phyloP scores from a whole-genome alignment of 2,329 filamentous ascomycete species.

The Neofusicoccum cordaticola region DNA sequence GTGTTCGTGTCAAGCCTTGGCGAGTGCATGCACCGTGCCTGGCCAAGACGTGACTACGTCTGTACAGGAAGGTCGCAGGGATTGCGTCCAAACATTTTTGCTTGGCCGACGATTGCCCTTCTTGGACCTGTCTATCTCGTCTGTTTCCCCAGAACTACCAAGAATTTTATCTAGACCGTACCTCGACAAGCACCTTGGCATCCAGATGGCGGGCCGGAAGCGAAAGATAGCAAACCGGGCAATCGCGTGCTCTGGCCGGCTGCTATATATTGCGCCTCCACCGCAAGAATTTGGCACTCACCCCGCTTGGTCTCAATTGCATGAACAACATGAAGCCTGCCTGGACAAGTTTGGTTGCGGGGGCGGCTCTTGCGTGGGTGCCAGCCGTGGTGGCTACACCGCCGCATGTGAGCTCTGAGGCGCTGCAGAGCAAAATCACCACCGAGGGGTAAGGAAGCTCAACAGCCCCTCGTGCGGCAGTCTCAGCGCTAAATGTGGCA shows the following conservation, averaged over 20 bases:
- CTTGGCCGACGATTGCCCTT: not conserved
- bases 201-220: not conserved
- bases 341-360: not conserved
- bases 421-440: conserved; percentile 41
- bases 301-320: not conserved
- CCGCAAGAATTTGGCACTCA: not conserved
- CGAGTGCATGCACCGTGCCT: not conserved
- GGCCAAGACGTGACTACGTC: not conserved
- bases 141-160: not conserved
- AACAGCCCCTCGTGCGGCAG: not conserved
- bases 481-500: not conserved
- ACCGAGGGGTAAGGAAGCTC: conserved; percentile 32
- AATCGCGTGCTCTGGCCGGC: not conserved
- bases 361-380: not conserved
- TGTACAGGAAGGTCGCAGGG: not conserved
- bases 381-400: not conserved
- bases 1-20: not conserved
- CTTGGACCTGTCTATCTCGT: conserved; percentile 9
- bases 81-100: not conserved
- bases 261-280: not conserved
- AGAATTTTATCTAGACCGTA: not conserved
- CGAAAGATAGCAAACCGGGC: not conserved
- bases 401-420: conserved; percentile 36
- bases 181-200: not conserved
- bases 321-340: not conserved